Base-by-base conservation (phyloP, 768 basidiomycete species). In the Phlebiopsis gigantea region DNA sequence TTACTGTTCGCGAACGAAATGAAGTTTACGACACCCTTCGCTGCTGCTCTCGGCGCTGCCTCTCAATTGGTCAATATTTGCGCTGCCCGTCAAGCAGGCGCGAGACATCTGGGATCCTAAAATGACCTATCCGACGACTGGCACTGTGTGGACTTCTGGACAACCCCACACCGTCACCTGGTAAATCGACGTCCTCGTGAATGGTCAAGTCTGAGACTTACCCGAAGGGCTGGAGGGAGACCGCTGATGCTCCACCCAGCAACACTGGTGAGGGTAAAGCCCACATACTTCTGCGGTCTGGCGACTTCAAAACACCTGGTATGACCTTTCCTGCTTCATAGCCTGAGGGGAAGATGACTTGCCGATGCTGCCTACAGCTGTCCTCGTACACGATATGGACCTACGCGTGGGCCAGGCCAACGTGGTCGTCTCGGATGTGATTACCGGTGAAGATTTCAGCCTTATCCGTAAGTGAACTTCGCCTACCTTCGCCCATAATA, bases 231-330 rank as follows among this genome's bases (percentile, higher is more conserved):
- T 28, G 8, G 17, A 78, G 77, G 77, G 73, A 74, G 50, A 70
- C 73, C 0, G 77, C 78, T 0, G 59, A 41, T 6, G 60, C 70
- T 21, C 76, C 78, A 57, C 76, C 78, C 29, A 51, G 21, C 49
- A 9, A 25, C 6, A 34, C 30, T 41, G 42, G 48, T 29, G n/a
- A n/a, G n/a, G n/a, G n/a, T n/a, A n/a, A n/a, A n/a, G n/a, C n/a
- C n/a, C 24, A 39, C 17, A 51, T 31, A 14, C 29, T 5, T 24
- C 21, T 12, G 30, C 22, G 22, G 10, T 46, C 30, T 21, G 6
- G 1, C 25, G 7, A 29, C 15, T 8, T n/a, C 25, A 6, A 17
- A 17, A 46, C 25, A 19, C 41, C 46, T 21, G 29, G 55, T 54
- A 14, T 14, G 45, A n/a, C 7, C n/a, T 19, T 17, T 15, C 12